Evolutionary conservation across 306 rosid species (phyloP).

Genomic region (Clitoria ternatea): DNA sequence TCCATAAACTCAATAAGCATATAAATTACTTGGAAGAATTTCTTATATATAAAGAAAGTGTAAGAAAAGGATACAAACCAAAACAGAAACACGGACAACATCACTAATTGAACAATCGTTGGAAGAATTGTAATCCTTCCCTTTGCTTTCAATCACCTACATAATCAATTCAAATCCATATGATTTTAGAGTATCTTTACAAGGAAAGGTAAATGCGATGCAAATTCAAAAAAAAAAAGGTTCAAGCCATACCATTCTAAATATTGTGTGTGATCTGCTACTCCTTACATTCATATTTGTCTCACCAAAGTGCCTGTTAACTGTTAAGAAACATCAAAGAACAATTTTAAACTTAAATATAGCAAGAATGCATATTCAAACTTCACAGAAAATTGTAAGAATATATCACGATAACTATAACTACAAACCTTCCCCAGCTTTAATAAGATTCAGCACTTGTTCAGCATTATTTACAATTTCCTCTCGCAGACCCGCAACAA

Average conservation of each 20-base stretch:
- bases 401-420: not conserved
- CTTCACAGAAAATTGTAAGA: not conserved
- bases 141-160: slow-evolving; percentile 94
- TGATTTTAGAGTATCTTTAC: not conserved
- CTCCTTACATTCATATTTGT: slow-evolving; percentile 93
- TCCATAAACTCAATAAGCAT: slow-evolving; percentile 29
- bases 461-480: slow-evolving; percentile 80
- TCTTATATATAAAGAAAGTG: not conserved
- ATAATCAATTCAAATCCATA: not conserved
- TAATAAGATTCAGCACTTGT: slow-evolving; percentile 72
- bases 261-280: slow-evolving; percentile 97
- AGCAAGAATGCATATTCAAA: slow-evolving; percentile 17
- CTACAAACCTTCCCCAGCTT: slow-evolving; percentile 82
- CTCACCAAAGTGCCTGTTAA: slow-evolving; percentile 93
- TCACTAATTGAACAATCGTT: slow-evolving; percentile 46
- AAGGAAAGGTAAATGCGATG: not conserved
- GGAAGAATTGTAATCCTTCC: slow-evolving; percentile 54
- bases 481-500: slow-evolving; percentile 88
- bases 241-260: slow-evolving; percentile 71
- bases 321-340: slow-evolving; percentile 40
- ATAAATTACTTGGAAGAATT: slow-evolving; percentile 7
- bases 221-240: not conserved
- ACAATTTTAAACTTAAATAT: slow-evolving; percentile 7
- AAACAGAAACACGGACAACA: slow-evolving; percentile 84
- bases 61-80: slow-evolving; percentile 53